phyloP scores from a whole-genome alignment of 2,329 filamentous ascomycete species.

The Apiospora saccharicola region DNA sequence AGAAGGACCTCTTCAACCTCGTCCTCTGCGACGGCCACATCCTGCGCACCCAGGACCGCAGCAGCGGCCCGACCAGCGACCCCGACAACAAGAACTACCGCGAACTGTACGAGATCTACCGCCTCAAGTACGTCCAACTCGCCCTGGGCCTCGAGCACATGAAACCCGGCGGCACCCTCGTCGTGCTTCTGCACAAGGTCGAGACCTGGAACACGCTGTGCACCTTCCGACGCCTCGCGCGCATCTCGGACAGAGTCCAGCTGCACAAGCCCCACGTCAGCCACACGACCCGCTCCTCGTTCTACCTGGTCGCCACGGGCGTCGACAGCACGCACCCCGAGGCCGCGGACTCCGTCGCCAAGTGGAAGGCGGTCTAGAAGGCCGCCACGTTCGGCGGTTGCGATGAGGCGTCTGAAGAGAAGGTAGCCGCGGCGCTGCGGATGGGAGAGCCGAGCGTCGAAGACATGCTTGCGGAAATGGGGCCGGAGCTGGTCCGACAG shows the following conservation, averaged over 20 bases:
- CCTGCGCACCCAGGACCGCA: constrained; percentile 36
- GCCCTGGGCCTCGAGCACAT: constrained; percentile 50
- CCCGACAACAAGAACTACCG: constrained; percentile 32
- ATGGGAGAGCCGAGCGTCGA: not conserved
- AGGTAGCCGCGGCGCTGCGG: not conserved
- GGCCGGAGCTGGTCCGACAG: not conserved
- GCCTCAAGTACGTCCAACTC: constrained; percentile 35
- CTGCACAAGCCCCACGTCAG: constrained; percentile 53
- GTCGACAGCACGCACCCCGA: constrained; percentile 44
- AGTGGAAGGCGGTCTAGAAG: constrained; percentile 51
- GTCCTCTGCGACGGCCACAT: constrained; percentile 45
- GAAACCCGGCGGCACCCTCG: constrained; percentile 54
- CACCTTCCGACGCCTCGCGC: constrained; percentile 48
- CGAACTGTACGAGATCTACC: constrained; percentile 31
- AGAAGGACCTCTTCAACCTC: constrained; percentile 51
- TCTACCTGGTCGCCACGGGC: constrained; percentile 59
- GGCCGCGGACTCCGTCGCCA: constrained; percentile 45
- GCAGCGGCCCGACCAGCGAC: not conserved
- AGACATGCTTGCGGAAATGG: not conserved
- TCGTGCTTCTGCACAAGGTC: constrained; percentile 58
- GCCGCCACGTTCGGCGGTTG: constrained; percentile 47
- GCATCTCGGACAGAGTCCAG: constrained; percentile 52
- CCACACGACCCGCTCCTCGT: constrained; percentile 55
- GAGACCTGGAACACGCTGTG: constrained; percentile 49
- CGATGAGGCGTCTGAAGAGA: constrained; percentile 31